A percentile compares a stretch with the other conserved stretches of the same genome.
Evolutionary conservation across 768 basidiomycete species (phyloP).

Genomic region (Clitopilus hobsonii): DNA sequence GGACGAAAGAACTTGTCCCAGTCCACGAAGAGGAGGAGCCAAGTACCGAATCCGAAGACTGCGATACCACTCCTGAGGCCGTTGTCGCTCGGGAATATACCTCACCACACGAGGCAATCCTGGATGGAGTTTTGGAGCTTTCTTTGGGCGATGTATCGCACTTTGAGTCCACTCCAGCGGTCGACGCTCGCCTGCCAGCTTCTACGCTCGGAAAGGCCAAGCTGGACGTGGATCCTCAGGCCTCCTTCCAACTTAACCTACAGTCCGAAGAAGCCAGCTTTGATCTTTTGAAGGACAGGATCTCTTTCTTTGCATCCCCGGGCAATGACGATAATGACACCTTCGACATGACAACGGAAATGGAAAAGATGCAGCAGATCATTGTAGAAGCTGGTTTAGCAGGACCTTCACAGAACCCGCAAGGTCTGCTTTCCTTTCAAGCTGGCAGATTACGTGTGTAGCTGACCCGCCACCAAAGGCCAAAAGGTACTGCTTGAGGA

Average conservation of each 20-base stretch:
- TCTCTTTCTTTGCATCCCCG: slow-evolving; percentile 36
- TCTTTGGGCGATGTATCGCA: neutral
- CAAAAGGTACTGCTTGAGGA: too few relatives aligned
- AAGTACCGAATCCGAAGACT: slow-evolving; percentile 5
- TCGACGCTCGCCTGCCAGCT: slow-evolving; percentile 16
- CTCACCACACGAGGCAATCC: neutral
- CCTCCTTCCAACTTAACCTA: slow-evolving; percentile 44
- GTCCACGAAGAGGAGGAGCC: slow-evolving; percentile 1
- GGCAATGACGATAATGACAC: slow-evolving; percentile 31
- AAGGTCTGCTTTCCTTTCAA: too few relatives aligned
- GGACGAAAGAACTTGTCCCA: neutral
- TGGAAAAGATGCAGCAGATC: slow-evolving; percentile 19
- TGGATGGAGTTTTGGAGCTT: neutral
- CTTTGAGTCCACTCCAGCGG: slow-evolving; percentile 11
- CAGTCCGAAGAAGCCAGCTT: slow-evolving; percentile 42
- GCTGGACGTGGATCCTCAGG: slow-evolving; percentile 33
- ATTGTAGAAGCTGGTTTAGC: neutral
- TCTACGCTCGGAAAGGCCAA: slow-evolving; percentile 20
- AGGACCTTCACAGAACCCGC: neutral
- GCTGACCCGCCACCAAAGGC: too few relatives aligned
- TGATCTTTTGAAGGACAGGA: slow-evolving; percentile 48
- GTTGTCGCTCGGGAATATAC: slow-evolving; percentile 21
- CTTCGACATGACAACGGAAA: slow-evolving; percentile 24
- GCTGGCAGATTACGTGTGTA: too few relatives aligned
- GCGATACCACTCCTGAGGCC: neutral